These are phyloP conservation scores for Salix brachista DNA, from an alignment of 345 rosid genomes.

Conservation along the genomic window DNA sequence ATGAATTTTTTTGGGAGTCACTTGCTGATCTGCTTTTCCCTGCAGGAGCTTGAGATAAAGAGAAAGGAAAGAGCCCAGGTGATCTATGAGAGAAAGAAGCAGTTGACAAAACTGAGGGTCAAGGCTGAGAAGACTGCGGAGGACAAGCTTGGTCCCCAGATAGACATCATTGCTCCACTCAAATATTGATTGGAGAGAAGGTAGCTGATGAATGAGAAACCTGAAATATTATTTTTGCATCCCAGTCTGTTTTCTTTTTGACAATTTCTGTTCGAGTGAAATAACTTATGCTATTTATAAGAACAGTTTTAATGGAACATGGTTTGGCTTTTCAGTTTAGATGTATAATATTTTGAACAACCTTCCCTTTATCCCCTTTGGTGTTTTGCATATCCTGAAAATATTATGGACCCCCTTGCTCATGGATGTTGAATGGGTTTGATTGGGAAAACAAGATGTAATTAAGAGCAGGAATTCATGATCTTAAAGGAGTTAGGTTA, in stretches of 20 bases:
- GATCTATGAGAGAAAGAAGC: constrained; percentile 74
- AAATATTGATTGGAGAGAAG: constrained; percentile 30
- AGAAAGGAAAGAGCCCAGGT: constrained; percentile 77
- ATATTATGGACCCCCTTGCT: neutral
- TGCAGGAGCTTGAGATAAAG: constrained; percentile 81
- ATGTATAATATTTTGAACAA: neutral
- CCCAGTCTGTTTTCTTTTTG: neutral
- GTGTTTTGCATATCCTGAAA: neutral
- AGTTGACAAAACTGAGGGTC: constrained; percentile 61
- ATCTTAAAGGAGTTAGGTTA: neutral
- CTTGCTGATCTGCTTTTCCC: neutral
- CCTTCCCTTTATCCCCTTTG: neutral
- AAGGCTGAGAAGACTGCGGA: constrained; percentile 80
- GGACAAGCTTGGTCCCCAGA: constrained; percentile 74
- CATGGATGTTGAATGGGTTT: neutral
- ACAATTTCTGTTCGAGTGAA: neutral
- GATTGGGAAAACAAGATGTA: neutral
- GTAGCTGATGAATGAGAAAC: neutral
- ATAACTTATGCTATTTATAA: neutral
- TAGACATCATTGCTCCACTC: constrained; percentile 61
- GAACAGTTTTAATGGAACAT: neutral
- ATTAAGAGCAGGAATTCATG: neutral
- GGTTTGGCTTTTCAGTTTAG: neutral
- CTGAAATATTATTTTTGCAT: constrained; percentile 3
- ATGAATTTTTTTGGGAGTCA: neutral